phyloP scores from a whole-genome alignment of 805 yeast species.

The Jamesozyma jinghongensis region DNA sequence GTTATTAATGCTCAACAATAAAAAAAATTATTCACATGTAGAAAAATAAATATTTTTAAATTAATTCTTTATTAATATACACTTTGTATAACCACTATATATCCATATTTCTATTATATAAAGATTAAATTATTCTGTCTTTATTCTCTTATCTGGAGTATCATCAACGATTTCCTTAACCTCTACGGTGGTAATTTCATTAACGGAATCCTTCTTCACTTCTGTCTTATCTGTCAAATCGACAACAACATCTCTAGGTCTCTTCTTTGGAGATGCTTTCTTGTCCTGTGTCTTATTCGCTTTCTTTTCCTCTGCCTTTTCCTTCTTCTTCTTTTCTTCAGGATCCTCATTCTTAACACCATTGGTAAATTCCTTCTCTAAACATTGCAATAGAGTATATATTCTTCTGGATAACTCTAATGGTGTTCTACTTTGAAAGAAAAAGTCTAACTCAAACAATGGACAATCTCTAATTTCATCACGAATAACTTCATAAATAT shows the following conservation, averaged over 20 bases:
- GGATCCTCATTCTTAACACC: neutral
- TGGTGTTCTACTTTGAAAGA: constrained; percentile 72
- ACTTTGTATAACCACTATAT: too few relatives aligned
- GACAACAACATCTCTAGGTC: neutral
- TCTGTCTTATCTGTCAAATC: neutral
- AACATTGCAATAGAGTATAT: constrained; percentile 63
- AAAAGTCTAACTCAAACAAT: constrained; percentile 80
- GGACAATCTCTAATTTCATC: constrained; percentile 70
- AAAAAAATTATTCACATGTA: too few relatives aligned
- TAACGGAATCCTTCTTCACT: neutral
- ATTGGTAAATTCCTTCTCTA: constrained; percentile 48
- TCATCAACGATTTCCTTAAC: neutral
- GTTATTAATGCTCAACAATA: constrained; percentile 50
- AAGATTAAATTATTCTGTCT: too few relatives aligned
- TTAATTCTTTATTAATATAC: too few relatives aligned
- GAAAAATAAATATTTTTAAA: neutral
- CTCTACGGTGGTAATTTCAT: neutral
- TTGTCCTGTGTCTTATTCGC: neutral
- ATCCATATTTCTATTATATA: too few relatives aligned
- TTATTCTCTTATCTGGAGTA: neutral
- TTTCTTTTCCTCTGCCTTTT: neutral
- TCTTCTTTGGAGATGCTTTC: neutral
- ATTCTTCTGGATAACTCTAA: constrained; percentile 78
- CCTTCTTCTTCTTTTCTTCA: neutral
- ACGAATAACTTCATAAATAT: constrained; percentile 69